phyloP scores from a whole-genome alignment of 2,329 filamentous ascomycete species.

The Alternaria viburni region DNA sequence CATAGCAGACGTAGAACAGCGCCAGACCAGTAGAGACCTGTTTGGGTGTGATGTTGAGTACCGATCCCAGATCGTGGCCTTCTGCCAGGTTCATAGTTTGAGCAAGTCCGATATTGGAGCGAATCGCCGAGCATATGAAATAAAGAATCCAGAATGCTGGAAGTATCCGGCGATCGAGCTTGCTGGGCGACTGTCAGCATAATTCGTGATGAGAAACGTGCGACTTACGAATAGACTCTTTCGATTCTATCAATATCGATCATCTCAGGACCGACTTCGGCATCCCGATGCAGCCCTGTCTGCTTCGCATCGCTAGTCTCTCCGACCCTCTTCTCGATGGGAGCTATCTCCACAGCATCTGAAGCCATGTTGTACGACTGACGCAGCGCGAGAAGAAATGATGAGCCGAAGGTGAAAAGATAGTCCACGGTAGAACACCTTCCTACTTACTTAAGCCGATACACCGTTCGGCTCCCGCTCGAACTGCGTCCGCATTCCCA shows the following conservation, averaged over 20 bases:
- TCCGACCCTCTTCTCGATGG: constrained; percentile 26
- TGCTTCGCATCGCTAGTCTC: constrained; percentile 27
- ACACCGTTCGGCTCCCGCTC: constrained; percentile 14
- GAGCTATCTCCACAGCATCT: constrained; percentile 17
- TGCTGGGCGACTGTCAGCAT: constrained; percentile 47
- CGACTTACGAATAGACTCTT: constrained; percentile 46
- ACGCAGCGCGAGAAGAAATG: constrained; percentile 4
- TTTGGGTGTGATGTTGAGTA: constrained; percentile 72
- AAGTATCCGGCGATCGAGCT: constrained; percentile 65
- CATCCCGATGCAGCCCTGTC: constrained; percentile 38
- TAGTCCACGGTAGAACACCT: neutral
- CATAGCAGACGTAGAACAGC: constrained; percentile 91
- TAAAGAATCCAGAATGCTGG: constrained; percentile 89
- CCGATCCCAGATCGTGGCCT: constrained; percentile 75
- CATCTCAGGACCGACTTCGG: constrained; percentile 39
- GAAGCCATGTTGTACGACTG: constrained; percentile 27
- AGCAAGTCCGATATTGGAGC: constrained; percentile 90
- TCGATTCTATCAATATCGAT: constrained; percentile 47
- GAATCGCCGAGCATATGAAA: constrained; percentile 89
- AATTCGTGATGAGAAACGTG: neutral
- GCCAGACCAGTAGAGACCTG: constrained; percentile 85
- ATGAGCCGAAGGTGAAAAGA: constrained; percentile 8
- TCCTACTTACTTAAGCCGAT: constrained; percentile 23
- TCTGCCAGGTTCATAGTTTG: constrained; percentile 84
- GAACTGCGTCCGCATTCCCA: constrained; percentile 1